Evolutionary conservation across 371 early-diverging fungal species (phyloP), one percentile per base, ranked within the genome.

Genomic region (Saksenaea oblongispora): DNA sequence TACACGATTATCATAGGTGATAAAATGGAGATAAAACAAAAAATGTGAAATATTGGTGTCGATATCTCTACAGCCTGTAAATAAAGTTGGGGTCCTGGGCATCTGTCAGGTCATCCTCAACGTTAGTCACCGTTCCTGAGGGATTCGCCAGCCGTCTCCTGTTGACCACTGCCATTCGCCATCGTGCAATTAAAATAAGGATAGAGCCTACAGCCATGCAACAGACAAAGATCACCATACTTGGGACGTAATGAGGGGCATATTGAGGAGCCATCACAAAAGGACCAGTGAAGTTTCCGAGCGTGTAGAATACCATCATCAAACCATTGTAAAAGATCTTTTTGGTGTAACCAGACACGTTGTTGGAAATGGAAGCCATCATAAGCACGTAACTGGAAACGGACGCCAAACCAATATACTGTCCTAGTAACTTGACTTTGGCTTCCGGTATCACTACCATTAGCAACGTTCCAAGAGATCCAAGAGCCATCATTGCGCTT

Each of bases 401-500:
- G 31, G 71, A 78, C 10, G 71, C 28, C 71, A 71, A 73, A 8
- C 59, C 27, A 24, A 77, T 26, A 28, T 74, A 74, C 7, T 72
- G 67, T 1, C 78, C 78, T 57, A 70, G 35, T 1, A 78, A 65
- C 58, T 75, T 78, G 34, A 37, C 54, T 1, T 62, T 66, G 17
- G 63, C 34, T 18, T 62, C 57, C 2, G 79, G 76, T 18, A 79
- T 72, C 17, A 72, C 66, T 3, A 63, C 37, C 17, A 79, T 59
- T 24, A 79, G 44, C 2, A 79, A 65, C 11, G 76, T 39, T 10
- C 79, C 79, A 41, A 79, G 14, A n/a, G 71, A 58, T 54, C 72
- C 72, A 35, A 73, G 55, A 13, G 44, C n/a, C 70, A 75, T 70
- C 24, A 75, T 44, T 10, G 56, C 70, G 15, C 55, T 57, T 24